phyloP scores from a whole-genome alignment of 352 stramenopile genomes.

The Pythium myriotylum region DNA sequence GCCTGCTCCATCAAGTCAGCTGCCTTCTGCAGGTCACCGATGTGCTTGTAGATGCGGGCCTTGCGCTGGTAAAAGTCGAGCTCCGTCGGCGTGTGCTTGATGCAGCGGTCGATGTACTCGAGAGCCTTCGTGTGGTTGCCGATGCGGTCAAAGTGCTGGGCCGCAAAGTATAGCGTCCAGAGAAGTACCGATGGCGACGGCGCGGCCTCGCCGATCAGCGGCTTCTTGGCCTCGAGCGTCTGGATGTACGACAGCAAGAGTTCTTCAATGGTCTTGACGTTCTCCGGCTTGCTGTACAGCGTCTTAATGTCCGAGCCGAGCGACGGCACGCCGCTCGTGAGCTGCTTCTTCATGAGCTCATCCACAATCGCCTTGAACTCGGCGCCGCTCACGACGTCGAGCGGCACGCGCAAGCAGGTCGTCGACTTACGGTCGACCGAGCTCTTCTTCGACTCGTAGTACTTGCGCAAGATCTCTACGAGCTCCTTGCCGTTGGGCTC shows the following conservation, averaged over 20 bases:
- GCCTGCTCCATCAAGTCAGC: conserved; percentile 92
- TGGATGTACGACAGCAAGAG: conserved; percentile 84
- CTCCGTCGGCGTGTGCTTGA: conserved; percentile 88
- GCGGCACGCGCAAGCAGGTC: conserved; percentile 88
- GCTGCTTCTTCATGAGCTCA: conserved; percentile 57
- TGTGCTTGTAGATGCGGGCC: conserved; percentile 93
- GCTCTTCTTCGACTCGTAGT: conserved; percentile 52
- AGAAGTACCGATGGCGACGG: conserved; percentile 53
- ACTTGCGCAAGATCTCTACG: conserved; percentile 51
- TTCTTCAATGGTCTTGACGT: conserved; percentile 64
- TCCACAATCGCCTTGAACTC: conserved; percentile 76
- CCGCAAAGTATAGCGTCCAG: conserved; percentile 93
- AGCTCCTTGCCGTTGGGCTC: conserved; percentile 45
- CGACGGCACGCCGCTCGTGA: conserved; percentile 93
- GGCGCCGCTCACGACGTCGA: conserved; percentile 85
- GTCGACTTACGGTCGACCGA: conserved; percentile 67
- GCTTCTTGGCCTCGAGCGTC: conserved; percentile 68
- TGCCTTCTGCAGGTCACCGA: conserved; percentile 89
- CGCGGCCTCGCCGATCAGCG: conserved; percentile 44
- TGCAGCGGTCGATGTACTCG: conserved; percentile 91
- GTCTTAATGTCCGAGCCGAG: conserved; percentile 93
- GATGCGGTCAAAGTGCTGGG: conserved; percentile 92
- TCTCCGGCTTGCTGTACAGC: conserved; percentile 76
- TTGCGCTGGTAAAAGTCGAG: conserved; percentile 96
- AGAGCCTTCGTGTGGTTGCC: conserved; percentile 89